These are phyloP conservation scores for Cyclospora cayetanensis DNA, from an alignment of 169 alveolate genomes.

Conservation along the genomic window DNA sequence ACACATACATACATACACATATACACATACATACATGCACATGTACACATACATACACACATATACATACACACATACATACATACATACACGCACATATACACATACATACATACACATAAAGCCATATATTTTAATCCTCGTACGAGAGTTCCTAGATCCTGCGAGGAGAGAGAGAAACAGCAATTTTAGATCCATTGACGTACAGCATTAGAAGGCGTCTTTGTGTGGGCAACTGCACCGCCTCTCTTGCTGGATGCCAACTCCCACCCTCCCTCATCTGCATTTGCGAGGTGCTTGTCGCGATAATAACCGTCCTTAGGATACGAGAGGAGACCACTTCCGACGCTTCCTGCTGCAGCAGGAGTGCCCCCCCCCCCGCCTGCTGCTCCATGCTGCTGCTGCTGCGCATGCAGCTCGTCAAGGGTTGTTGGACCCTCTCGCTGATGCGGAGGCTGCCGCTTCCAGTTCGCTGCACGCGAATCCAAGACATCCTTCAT, in stretches of 20 bases:
- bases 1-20: neutral
- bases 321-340: neutral
- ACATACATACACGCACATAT: neutral
- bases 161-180: too few relatives aligned
- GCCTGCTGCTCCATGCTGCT: slow-evolving; percentile 2
- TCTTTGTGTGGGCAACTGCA: neutral
- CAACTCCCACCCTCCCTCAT: slow-evolving; percentile 59
- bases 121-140: neutral
- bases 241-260: slow-evolving; percentile 26
- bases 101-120: neutral
- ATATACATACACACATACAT: neutral
- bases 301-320: neutral
- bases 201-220: neutral
- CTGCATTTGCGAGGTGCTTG: neutral
- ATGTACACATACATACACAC: neutral
- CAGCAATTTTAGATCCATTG: neutral
- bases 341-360: neutral
- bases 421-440: slow-evolving; percentile 62
- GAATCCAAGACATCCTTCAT: slow-evolving; percentile 62
- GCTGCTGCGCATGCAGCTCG: slow-evolving; percentile 52
- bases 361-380: neutral
- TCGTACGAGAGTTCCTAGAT: neutral
- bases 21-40: neutral
- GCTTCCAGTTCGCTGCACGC: slow-evolving; percentile 29
- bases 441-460: slow-evolving; percentile 46